Percentiles rank a stretch among this genome's conserved stretches.
phyloP scores from a whole-genome alignment of 2,329 filamentous ascomycete species.

The Aspergillus sp. region DNA sequence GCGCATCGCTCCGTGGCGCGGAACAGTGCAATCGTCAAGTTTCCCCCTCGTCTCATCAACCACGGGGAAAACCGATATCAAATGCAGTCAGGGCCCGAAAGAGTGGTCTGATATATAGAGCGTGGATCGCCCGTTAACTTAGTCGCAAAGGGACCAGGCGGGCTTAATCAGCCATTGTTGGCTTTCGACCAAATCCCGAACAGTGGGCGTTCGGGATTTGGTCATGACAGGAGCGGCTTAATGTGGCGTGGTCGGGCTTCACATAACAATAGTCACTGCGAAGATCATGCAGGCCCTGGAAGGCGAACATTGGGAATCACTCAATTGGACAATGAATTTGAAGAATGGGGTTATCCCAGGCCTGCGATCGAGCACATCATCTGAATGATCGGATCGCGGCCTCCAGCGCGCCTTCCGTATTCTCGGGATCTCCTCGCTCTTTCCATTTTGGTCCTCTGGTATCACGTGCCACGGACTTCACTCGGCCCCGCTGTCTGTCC shows the following conservation, averaged over 20 bases:
- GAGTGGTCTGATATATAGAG: conserved; percentile 34
- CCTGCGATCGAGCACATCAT: not conserved
- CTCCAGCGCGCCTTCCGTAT: not conserved
- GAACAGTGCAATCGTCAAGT: not conserved
- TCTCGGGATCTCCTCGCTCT: not conserved
- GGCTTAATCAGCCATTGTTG: conserved; percentile 31
- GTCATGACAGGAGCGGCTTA: not conserved
- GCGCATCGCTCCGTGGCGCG: conserved; percentile 12
- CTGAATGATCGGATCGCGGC: too few species aligned
- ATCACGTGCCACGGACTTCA: not conserved
- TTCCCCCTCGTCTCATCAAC: not conserved
- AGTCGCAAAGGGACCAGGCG: conserved; percentile 14
- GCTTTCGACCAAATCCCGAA: conserved; percentile 35
- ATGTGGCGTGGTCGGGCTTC: conserved; percentile 11
- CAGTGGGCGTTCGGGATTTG: conserved; percentile 34
- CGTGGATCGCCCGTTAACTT: conserved; percentile 9
- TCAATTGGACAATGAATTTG: not conserved
- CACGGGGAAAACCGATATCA: not conserved
- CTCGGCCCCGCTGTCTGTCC: not conserved
- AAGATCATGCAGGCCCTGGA: not conserved
- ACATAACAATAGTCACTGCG: not conserved
- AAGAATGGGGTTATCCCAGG: not conserved
- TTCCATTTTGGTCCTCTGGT: not conserved
- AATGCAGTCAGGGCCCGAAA: conserved; percentile 13
- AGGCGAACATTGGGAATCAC: not conserved